phyloP scores from a whole-genome alignment of 2,329 filamentous ascomycete species.

The Cryphonectria carpinicola region DNA sequence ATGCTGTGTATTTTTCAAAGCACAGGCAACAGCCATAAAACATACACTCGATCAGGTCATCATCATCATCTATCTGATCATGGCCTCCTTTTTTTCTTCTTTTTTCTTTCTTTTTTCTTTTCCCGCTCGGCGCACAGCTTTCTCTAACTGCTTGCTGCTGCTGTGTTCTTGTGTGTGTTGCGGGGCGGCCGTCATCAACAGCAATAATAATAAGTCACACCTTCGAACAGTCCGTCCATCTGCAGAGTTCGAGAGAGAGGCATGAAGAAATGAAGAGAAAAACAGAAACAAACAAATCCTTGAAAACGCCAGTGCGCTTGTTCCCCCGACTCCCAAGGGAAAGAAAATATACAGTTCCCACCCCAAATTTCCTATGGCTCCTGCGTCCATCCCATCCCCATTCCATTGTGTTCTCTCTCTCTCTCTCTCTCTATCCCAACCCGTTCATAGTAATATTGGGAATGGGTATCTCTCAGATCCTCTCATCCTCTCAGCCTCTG shows the following conservation, averaged over 20 bases:
- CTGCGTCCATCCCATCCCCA: neutral
- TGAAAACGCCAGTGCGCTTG: slow-evolving; percentile 19
- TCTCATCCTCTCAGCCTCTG: neutral
- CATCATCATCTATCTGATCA: slow-evolving; percentile 4
- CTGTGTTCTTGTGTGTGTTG: neutral
- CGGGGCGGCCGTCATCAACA: neutral
- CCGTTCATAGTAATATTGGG: slow-evolving; percentile 11
- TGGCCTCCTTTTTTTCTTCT: neutral
- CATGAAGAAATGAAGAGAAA: neutral
- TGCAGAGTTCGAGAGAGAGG: neutral
- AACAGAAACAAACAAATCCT: slow-evolving; percentile 7
- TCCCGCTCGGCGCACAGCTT: neutral
- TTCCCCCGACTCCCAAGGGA: slow-evolving; percentile 21
- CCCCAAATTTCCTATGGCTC: slow-evolving; percentile 1
- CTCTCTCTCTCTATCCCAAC: neutral
- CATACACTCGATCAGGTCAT: slow-evolving; percentile 12
- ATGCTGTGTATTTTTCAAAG: neutral
- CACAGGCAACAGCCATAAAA: neutral
- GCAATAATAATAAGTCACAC: neutral
- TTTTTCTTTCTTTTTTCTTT: too few relatives aligned
- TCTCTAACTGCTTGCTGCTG: too few relatives aligned
- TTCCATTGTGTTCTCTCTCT: neutral
- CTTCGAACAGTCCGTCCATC: neutral
- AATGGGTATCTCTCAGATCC: neutral
- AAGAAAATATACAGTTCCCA: slow-evolving; percentile 4